phyloP scores from a whole-genome alignment of 1,284 basidiomycete genomes.

The Mycena citricolor region DNA sequence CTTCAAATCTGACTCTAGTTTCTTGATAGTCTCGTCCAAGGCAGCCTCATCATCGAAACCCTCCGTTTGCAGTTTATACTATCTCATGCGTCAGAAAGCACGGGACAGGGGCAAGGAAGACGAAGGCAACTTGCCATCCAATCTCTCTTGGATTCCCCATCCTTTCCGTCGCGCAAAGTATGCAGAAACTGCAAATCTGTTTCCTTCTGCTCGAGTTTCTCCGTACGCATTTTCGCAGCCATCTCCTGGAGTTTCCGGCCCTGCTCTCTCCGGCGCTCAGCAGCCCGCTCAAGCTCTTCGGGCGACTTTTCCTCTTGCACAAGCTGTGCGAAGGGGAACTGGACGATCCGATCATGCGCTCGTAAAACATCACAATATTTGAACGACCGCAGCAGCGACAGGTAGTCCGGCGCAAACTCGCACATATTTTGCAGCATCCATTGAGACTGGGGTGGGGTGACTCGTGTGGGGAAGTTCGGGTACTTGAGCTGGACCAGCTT shows the following conservation, averaged over 20 bases:
- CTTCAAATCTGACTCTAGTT: constrained; percentile 68
- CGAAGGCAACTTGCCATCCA: constrained; percentile 54
- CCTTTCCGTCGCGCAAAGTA: constrained; percentile 64
- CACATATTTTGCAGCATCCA: constrained; percentile 91
- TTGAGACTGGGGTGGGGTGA: constrained; percentile 61
- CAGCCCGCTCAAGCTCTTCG: constrained; percentile 79
- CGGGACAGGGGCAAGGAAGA: background rate
- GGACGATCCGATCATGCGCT: constrained; percentile 71
- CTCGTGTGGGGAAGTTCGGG: constrained; percentile 77
- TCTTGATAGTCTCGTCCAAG: constrained; percentile 76
- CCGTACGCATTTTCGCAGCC: constrained; percentile 82
- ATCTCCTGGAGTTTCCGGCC: constrained; percentile 90
- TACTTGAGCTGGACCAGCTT: constrained; percentile 96
- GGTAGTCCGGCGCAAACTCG: constrained; percentile 83
- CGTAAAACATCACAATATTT: constrained; percentile 64
- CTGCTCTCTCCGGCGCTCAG: constrained; percentile 83
- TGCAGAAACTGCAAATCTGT: constrained; percentile 76
- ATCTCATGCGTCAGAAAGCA: background rate
- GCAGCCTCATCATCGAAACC: constrained; percentile 75
- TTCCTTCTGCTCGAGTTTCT: constrained; percentile 85
- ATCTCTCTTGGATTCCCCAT: constrained; percentile 71
- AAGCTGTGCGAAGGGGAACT: constrained; percentile 80
- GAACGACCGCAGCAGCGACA: constrained; percentile 62
- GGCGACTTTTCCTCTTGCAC: constrained; percentile 85
- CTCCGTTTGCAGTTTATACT: constrained; percentile 63